A percentile compares a stretch with the other conserved stretches of the same genome.
Evolutionary conservation across 2,329 filamentous ascomycete species (phyloP).

Genomic region (Aspergillus bombycis): DNA sequence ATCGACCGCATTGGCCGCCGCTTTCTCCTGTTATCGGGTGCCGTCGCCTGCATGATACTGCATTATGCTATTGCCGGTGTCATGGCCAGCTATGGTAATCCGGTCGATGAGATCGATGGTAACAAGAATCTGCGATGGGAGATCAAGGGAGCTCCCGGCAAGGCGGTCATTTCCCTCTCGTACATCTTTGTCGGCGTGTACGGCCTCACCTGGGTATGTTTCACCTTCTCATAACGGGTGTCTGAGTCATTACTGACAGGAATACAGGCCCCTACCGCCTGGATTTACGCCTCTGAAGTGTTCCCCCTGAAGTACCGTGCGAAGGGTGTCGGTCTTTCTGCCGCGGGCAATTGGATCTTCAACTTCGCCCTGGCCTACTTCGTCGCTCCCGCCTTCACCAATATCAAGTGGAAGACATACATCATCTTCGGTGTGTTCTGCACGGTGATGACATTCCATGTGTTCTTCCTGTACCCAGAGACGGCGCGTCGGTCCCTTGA

Average conservation of each 20-base stretch:
- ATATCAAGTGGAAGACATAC: slow-evolving; percentile 66
- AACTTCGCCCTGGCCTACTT: slow-evolving; percentile 60
- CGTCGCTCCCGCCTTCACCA: slow-evolving; percentile 61
- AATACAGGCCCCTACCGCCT: slow-evolving; percentile 56
- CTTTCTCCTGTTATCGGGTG: slow-evolving; percentile 51
- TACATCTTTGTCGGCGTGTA: slow-evolving; percentile 53
- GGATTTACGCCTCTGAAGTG: slow-evolving; percentile 65
- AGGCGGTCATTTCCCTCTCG: slow-evolving; percentile 66
- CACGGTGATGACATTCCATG: slow-evolving; percentile 67
- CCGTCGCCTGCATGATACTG: slow-evolving; percentile 49
- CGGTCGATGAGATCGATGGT: slow-evolving; percentile 49
- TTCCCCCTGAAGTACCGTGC: slow-evolving; percentile 67
- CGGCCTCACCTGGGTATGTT: slow-evolving; percentile 48
- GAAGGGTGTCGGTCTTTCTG: slow-evolving; percentile 65
- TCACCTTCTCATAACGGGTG: too few species aligned
- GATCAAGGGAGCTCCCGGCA: slow-evolving; percentile 54
- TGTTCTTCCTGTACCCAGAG: slow-evolving; percentile 68
- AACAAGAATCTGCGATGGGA: slow-evolving; percentile 52
- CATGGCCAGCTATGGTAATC: slow-evolving; percentile 53
- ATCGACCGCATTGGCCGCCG: slow-evolving; percentile 57
- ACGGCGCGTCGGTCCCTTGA: slow-evolving; percentile 73
- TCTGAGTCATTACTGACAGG: neutral
- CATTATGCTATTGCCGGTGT: slow-evolving; percentile 60
- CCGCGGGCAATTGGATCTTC: slow-evolving; percentile 66
- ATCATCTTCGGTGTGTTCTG: slow-evolving; percentile 78